Conservation (phyloP, 1,284 basidiomycete species). For the Fistulina hepatica region DNA sequence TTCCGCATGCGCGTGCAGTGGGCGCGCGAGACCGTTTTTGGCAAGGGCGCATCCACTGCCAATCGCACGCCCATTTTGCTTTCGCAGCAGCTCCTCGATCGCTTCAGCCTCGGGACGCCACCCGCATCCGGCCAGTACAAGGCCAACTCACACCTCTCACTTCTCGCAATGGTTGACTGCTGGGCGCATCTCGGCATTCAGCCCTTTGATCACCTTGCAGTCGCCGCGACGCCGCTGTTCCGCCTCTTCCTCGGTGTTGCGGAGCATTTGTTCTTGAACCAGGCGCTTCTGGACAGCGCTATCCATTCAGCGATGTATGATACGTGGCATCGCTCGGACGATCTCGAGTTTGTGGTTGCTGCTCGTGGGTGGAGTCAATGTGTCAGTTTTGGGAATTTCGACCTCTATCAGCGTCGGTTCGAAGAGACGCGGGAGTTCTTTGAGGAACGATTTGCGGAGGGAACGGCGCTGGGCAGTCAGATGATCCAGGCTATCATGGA, state of each 20-base stretch:
- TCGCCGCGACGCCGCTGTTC: constrained; percentile 95
- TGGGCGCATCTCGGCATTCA: constrained; percentile 86
- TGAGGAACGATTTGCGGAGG: constrained; percentile 80
- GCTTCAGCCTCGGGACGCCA: constrained; percentile 70
- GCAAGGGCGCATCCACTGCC: constrained; percentile 24
- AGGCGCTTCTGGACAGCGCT: constrained; percentile 52
- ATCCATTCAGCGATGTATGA: constrained; percentile 73
- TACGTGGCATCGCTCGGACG: constrained; percentile 77
- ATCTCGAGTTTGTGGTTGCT: constrained; percentile 90
- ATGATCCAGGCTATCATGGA: constrained; percentile 88
- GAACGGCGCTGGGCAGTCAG: constrained; percentile 68
- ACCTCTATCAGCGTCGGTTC: constrained; percentile 79
- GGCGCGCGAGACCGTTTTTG: constrained; percentile 76
- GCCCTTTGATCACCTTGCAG: constrained; percentile 84
- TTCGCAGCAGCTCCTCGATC: constrained; percentile 79
- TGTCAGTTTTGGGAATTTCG: constrained; percentile 87
- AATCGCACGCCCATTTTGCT: constrained; percentile 64
- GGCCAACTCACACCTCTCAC: constrained; percentile 86
- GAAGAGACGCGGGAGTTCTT: constrained; percentile 79
- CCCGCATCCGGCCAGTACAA: constrained; percentile 20
- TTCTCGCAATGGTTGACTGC: constrained; percentile 99
- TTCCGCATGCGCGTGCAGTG: constrained; percentile 68
- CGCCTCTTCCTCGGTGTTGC: constrained; percentile 96
- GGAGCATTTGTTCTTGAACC: constrained; percentile 83
- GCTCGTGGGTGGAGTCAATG: constrained; percentile 97